phyloP scores from a whole-genome alignment of 768 basidiomycete species.

The Lactifluus volemus region DNA sequence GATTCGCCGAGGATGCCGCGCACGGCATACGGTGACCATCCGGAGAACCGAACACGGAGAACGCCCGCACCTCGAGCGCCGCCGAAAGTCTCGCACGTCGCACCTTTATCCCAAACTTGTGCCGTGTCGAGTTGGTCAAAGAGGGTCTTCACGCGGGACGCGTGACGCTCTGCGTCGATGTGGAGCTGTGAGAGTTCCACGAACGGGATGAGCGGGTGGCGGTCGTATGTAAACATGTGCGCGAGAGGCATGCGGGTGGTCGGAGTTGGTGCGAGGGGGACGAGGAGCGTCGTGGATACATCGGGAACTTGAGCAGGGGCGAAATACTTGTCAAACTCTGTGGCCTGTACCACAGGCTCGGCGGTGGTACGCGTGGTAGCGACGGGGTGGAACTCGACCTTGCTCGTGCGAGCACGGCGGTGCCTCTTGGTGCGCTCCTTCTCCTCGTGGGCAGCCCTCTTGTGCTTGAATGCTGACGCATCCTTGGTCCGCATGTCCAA shows the following conservation, averaged over 20 bases:
- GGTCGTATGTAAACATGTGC: slow-evolving; percentile 19
- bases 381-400: slow-evolving; percentile 17
- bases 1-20: slow-evolving; percentile 61
- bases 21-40: slow-evolving; percentile 63
- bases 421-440: slow-evolving; percentile 22
- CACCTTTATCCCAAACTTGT: slow-evolving; percentile 56
- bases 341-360: slow-evolving; percentile 24
- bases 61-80: slow-evolving; percentile 53
- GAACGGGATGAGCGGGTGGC: slow-evolving; percentile 43
- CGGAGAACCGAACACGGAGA: slow-evolving; percentile 60
- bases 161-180: slow-evolving; percentile 43
- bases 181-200: slow-evolving; percentile 45
- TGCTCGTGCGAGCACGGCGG: slow-evolving; percentile 22
- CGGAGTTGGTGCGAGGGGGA: slow-evolving; percentile 73
- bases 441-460: slow-evolving; percentile 18
- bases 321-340: slow-evolving; percentile 58
- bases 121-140: slow-evolving; percentile 65
- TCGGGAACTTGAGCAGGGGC: slow-evolving; percentile 26
- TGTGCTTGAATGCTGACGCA: slow-evolving; percentile 21
- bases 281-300: slow-evolving; percentile 58
- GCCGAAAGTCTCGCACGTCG: slow-evolving; percentile 55
- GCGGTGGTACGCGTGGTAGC: slow-evolving; percentile 22
- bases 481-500: slow-evolving; percentile 50
- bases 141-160: slow-evolving; percentile 55
- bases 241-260: slow-evolving; percentile 54